These are phyloP conservation scores for Neurospora sp. DNA, from an alignment of 2,329 filamentous ascomycete genomes.

Conservation along the genomic window DNA sequence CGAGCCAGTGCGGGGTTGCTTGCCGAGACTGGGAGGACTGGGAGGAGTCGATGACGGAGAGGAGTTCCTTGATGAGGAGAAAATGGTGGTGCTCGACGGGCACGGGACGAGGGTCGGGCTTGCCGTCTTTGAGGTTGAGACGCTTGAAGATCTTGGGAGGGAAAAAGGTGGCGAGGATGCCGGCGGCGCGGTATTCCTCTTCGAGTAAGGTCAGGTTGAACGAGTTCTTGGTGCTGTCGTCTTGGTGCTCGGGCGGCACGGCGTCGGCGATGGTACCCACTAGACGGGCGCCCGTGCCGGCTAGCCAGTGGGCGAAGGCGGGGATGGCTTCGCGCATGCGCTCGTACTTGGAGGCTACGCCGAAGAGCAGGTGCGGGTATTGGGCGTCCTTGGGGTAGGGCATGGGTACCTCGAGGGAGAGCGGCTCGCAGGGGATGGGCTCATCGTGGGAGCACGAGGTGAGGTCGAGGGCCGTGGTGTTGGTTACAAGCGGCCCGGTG, in stretches of 20 bases:
- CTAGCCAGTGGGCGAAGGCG: slow-evolving; percentile 47
- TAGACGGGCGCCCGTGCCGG: slow-evolving; percentile 39
- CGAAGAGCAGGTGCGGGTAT: slow-evolving; percentile 46
- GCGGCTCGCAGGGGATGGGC: slow-evolving; percentile 29
- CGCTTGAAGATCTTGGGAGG: slow-evolving; percentile 20
- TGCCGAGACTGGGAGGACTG: background rate
- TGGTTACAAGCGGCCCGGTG: slow-evolving; percentile 27
- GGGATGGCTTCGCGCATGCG: slow-evolving; percentile 40
- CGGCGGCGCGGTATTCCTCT: slow-evolving; percentile 20
- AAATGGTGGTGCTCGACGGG: slow-evolving; percentile 47
- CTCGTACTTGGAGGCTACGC: slow-evolving; percentile 43
- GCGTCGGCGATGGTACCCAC: slow-evolving; percentile 41
- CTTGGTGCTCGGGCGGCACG: background rate
- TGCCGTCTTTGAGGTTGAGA: slow-evolving; percentile 3
- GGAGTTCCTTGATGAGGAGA: slow-evolving; percentile 40
- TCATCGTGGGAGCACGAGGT: slow-evolving; percentile 18
- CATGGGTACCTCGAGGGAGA: slow-evolving; percentile 36
- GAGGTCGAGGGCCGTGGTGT: slow-evolving; percentile 23
- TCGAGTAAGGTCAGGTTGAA: slow-evolving; percentile 21
- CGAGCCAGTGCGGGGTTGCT: slow-evolving; percentile 33
- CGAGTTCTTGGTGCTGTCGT: background rate
- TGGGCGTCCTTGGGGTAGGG: slow-evolving; percentile 29
- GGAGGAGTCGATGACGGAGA: slow-evolving; percentile 28
- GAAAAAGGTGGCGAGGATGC: slow-evolving; percentile 21
- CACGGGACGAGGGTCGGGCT: slow-evolving; percentile 14